Evolutionary conservation across 495 filamentous ascomycete genomes (phyloP).

Genomic region (Sordaria brevicollis): DNA sequence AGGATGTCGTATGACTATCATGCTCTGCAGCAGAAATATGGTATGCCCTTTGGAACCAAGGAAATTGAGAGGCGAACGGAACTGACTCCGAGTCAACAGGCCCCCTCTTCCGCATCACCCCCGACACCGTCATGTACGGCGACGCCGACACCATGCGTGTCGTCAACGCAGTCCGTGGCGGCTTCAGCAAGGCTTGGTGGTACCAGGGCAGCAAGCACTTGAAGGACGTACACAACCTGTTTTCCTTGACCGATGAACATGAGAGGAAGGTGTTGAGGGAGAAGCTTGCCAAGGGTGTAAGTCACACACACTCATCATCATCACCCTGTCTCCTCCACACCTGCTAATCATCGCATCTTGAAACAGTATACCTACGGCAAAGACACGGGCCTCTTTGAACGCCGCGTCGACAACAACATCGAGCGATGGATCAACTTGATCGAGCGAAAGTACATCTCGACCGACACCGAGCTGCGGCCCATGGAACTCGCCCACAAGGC

Average conservation of each 20-base stretch:
- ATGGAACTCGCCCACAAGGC: slow-evolving; percentile 45
- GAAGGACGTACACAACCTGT: slow-evolving; percentile 28
- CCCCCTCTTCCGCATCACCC: slow-evolving; percentile 33
- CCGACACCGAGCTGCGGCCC: slow-evolving; percentile 28
- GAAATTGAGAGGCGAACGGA: no score
- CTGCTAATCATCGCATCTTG: not conserved
- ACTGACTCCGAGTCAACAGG: slow-evolving; percentile 7
- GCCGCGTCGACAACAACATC: slow-evolving; percentile 33
- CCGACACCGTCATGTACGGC: slow-evolving; percentile 28
- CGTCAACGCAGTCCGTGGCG: slow-evolving; percentile 24
- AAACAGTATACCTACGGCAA: slow-evolving; percentile 18
- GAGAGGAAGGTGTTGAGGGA: slow-evolving; percentile 18
- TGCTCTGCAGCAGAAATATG: not conserved
- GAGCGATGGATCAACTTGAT: slow-evolving; percentile 29
- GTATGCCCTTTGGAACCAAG: no score
- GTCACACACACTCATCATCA: not conserved
- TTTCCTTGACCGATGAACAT: slow-evolving; percentile 16
- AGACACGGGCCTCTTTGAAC: slow-evolving; percentile 36
- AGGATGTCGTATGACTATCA: not conserved
- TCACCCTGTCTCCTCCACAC: not conserved
- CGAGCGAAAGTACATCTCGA: slow-evolving; percentile 42
- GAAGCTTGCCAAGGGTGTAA: slow-evolving; percentile 22
- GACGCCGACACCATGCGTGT: slow-evolving; percentile 31
- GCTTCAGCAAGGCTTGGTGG: slow-evolving; percentile 27
- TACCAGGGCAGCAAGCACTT: slow-evolving; percentile 29